Conservation (phyloP, 345 rosid genomes). For the Populus nigra region DNA sequence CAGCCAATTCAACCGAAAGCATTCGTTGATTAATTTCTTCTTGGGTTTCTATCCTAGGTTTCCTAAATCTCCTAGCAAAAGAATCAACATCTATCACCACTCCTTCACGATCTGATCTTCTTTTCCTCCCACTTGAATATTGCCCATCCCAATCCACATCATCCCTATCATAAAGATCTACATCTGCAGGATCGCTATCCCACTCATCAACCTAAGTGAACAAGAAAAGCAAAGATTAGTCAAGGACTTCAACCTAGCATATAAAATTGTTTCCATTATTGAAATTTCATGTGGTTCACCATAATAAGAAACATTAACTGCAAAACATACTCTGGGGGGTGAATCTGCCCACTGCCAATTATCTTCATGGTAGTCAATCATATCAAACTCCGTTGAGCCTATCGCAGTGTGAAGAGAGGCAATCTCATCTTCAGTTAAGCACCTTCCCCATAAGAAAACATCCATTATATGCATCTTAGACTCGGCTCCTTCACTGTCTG, state of each 20-base stretch:
- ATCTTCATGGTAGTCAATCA: conserved; percentile 82
- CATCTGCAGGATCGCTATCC: conserved; percentile 98
- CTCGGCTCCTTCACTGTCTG: conserved; percentile 98
- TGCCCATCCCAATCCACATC: conserved; percentile 99
- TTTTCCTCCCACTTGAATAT: conserved; percentile 93
- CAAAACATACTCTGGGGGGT: conserved; percentile 74
- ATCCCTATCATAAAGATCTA: conserved; percentile 94
- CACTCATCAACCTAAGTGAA: conserved; percentile 82
- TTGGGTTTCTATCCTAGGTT: conserved; percentile 90
- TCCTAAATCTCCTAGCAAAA: conserved; percentile 84
- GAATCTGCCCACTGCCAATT: conserved; percentile 99
- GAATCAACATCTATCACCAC: conserved; percentile 72
- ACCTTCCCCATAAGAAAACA: conserved; percentile 97
- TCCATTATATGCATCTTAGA: conserved; percentile 99
- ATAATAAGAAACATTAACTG: not conserved
- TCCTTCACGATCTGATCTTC: conserved; percentile 79
- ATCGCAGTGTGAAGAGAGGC: conserved; percentile 75
- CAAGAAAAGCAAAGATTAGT: conserved; percentile 25
- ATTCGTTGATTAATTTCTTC: conserved; percentile 93
- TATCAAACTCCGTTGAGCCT: conserved; percentile 66
- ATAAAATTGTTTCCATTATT: not conserved
- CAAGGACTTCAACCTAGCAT: conserved; percentile 6
- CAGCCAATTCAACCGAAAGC: conserved; percentile 96
- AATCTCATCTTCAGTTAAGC: conserved; percentile 91
- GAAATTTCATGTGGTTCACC: conserved; percentile 16